A percentile compares a stretch with the other conserved stretches of the same genome.
These are phyloP conservation scores for Medicago arabica DNA, from an alignment of 306 rosid genomes.

Conservation along the genomic window DNA sequence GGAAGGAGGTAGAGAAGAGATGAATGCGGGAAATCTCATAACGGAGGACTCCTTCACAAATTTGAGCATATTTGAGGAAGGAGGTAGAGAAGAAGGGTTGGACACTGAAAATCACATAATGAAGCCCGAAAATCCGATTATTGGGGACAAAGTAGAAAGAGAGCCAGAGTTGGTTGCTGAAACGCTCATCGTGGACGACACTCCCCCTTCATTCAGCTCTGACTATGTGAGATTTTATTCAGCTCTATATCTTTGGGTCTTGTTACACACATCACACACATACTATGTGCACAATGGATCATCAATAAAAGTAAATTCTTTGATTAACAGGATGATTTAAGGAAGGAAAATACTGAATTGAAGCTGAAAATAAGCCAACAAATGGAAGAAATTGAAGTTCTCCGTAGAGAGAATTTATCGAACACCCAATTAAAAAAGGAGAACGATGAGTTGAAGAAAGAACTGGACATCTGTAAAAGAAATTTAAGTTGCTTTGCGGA, in stretches of 20 bases:
- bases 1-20: no score
- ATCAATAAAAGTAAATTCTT: conserved; percentile 19
- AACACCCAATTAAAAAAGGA: conserved; percentile 43
- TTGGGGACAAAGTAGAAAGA: conserved; percentile 13
- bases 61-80: conserved; percentile 7
- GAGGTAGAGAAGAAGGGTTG: not conserved
- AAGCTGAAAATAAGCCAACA: conserved; percentile 43
- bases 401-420: conserved; percentile 37
- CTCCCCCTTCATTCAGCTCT: conserved; percentile 34
- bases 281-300: conserved; percentile 3
- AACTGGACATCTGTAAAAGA: conserved; percentile 46
- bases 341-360: conserved; percentile 46
- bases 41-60: conserved; percentile 7
- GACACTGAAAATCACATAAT: conserved; percentile 8
- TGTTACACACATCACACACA: conserved; percentile 31
- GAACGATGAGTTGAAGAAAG: conserved; percentile 47
- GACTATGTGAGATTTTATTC: conserved; percentile 47
- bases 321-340: conserved; percentile 50
- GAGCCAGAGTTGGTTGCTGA: conserved; percentile 29
- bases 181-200: conserved; percentile 30
- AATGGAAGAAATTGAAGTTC: conserved; percentile 50
- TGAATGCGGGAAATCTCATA: no score
- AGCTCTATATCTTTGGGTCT: conserved; percentile 25
- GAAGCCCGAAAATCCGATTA: not conserved
- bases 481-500: conserved; percentile 26